Conservation (phyloP, 129 eudicot genomes). For the Scalesia atractyloides region DNA sequence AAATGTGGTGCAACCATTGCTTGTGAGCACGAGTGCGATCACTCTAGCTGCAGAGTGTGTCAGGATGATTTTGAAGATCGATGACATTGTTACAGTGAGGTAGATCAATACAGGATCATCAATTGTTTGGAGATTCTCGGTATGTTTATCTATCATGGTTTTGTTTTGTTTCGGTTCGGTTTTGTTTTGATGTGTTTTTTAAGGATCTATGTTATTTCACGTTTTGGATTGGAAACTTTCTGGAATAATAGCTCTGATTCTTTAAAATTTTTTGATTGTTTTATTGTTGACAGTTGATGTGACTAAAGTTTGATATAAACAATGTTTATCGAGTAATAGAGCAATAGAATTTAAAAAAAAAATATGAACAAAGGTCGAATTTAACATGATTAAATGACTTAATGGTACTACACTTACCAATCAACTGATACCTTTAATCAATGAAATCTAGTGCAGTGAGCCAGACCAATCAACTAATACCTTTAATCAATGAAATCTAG, state of each 20-base stretch:
- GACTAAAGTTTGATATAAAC: too few relatives aligned
- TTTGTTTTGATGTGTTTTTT: constrained; percentile 22
- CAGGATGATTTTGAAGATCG: constrained; percentile 94
- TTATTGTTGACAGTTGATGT: background rate
- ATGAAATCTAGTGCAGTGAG: too few relatives aligned
- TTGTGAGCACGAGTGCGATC: constrained; percentile 93
- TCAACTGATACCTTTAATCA: too few relatives aligned
- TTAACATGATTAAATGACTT: background rate
- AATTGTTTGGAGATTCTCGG: constrained; percentile 11
- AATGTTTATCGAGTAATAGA: background rate
- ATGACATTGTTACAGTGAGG: constrained; percentile 93
- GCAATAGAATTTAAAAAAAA: background rate
- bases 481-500: too few relatives aligned
- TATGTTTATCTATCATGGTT: constrained; percentile 28
- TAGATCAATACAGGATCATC: constrained; percentile 39
- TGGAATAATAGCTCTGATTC: background rate
- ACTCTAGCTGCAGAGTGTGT: constrained; percentile 85
- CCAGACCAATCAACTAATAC: too few relatives aligned
- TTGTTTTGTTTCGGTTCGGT: constrained; percentile 19
- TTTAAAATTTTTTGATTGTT: background rate
- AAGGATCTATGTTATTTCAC: constrained; percentile 7
- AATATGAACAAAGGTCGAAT: background rate
- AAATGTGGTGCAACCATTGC: constrained; percentile 92
- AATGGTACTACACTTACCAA: background rate
- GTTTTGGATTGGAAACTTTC: background rate